Evolutionary conservation across 2,329 filamentous ascomycete genomes (phyloP).

Genomic region (Fusarium sublunatum): DNA sequence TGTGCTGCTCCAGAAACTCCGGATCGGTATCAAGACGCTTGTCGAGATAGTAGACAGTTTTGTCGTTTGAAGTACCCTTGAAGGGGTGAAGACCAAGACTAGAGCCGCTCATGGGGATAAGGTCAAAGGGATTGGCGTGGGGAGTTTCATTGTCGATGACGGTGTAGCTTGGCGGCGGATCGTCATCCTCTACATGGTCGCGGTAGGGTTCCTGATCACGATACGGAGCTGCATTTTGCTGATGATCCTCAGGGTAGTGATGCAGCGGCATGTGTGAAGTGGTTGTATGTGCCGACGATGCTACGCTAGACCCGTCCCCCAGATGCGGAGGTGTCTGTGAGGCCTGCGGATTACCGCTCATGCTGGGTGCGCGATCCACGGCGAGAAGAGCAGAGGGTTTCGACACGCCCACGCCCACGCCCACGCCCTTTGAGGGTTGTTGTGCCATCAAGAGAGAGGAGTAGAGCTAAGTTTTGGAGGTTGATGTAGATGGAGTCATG

Average conservation of each 20-base stretch:
- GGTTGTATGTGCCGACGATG: slow-evolving; percentile 32
- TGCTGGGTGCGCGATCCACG: slow-evolving; percentile 2
- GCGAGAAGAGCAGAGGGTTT: neutral
- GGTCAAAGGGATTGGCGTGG: slow-evolving; percentile 25
- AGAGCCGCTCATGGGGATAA: slow-evolving; percentile 28
- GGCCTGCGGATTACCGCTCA: slow-evolving; percentile 19
- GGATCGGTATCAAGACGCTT: slow-evolving; percentile 58
- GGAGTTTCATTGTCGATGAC: slow-evolving; percentile 36
- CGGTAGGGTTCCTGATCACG: slow-evolving; percentile 19
- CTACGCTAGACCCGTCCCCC: slow-evolving; percentile 24
- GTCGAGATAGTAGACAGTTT: slow-evolving; percentile 58
- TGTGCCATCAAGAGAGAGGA: slow-evolving; percentile 1
- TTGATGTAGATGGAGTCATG: slow-evolving; percentile 19
- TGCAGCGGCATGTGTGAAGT: slow-evolving; percentile 34
- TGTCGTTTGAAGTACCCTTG: slow-evolving; percentile 49
- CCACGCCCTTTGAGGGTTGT: slow-evolving; percentile 14
- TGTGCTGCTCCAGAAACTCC: slow-evolving; percentile 57
- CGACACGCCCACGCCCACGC: neutral
- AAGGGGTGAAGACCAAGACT: slow-evolving; percentile 44
- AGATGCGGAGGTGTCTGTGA: slow-evolving; percentile 26
- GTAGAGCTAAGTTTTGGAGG: slow-evolving; percentile 11
- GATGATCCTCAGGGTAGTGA: slow-evolving; percentile 37
- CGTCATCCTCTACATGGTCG: slow-evolving; percentile 23
- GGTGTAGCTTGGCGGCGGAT: slow-evolving; percentile 38
- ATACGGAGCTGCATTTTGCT: slow-evolving; percentile 18